Conservation (phyloP, 257 asterid genomes). For the Dorcoceras hygrometricum region DNA sequence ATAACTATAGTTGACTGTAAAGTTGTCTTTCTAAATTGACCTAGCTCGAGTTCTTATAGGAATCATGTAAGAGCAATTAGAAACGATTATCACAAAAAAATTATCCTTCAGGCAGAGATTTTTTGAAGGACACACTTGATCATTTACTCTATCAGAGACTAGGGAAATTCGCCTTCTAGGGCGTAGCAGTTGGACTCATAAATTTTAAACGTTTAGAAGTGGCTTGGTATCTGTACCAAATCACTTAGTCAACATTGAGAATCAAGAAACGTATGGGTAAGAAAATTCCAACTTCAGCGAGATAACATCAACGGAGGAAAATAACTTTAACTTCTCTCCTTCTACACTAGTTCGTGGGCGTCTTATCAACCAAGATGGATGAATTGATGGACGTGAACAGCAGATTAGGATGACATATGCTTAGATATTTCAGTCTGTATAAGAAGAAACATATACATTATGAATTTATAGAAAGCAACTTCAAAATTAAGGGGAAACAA, state of each 20-base stretch:
- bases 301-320: background rate
- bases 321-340: constrained; percentile 51
- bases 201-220: background rate
- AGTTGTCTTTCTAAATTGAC: too few relatives aligned
- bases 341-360: constrained; percentile 58
- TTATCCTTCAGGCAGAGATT: too few relatives aligned
- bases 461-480: background rate
- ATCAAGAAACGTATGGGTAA: background rate
- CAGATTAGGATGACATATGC: constrained; percentile 24
- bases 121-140: background rate
- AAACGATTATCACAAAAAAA: too few relatives aligned
- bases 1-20: too few relatives aligned
- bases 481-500: too few relatives aligned
- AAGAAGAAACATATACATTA: constrained; percentile 9
- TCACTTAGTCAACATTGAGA: background rate
- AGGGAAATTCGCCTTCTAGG: constrained; percentile 4
- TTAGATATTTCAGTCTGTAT: background rate
- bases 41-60: background rate
- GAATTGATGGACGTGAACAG: constrained; percentile 43
- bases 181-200: constrained; percentile 9
- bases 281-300: background rate
- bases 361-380: constrained; percentile 39
- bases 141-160: background rate
- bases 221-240: too few relatives aligned
- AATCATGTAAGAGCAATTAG: background rate